Percentiles rank a stretch among this genome's conserved stretches.
These are phyloP conservation scores for Phalaenopsis aphrodite DNA, from an alignment of 106 monocot species.

Conservation along the genomic window DNA sequence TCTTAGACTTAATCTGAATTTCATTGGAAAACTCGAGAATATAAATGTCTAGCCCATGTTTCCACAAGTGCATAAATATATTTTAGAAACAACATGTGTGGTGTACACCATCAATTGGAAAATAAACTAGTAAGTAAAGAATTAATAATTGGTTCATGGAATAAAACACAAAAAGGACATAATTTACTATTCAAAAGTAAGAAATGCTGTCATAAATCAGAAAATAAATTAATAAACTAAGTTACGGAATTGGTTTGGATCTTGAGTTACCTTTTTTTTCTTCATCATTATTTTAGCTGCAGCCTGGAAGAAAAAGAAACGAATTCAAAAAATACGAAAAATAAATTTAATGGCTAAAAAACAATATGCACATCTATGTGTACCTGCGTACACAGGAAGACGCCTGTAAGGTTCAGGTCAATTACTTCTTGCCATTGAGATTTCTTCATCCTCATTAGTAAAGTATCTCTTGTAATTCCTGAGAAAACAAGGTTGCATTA, in stretches of 20 bases:
- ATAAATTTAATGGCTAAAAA: not conserved
- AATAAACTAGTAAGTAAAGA: no score
- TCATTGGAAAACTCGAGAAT: not conserved
- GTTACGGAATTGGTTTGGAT: not conserved
- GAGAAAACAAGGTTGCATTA: not conserved
- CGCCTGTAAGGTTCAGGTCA: constrained; percentile 83
- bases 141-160: no score
- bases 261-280: constrained; percentile 64
- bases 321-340: not conserved
- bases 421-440: constrained; percentile 92
- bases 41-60: not conserved
- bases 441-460: constrained; percentile 92
- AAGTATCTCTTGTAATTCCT: constrained; percentile 81
- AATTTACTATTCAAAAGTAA: not conserved
- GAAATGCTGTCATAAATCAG: not conserved
- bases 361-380: not conserved
- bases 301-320: constrained; percentile 40
- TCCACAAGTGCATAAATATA: not conserved
- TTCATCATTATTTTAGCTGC: constrained; percentile 92
- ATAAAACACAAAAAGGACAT: not conserved
- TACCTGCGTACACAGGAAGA: constrained; percentile 87
- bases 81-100: not conserved
- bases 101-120: not conserved
- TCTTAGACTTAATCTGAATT: not conserved
- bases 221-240: not conserved